A percentile compares a stretch with the other conserved stretches of the same genome.
phyloP scores from a whole-genome alignment of 345 rosid genomes.

The Eucalyptus erythrocorys region DNA sequence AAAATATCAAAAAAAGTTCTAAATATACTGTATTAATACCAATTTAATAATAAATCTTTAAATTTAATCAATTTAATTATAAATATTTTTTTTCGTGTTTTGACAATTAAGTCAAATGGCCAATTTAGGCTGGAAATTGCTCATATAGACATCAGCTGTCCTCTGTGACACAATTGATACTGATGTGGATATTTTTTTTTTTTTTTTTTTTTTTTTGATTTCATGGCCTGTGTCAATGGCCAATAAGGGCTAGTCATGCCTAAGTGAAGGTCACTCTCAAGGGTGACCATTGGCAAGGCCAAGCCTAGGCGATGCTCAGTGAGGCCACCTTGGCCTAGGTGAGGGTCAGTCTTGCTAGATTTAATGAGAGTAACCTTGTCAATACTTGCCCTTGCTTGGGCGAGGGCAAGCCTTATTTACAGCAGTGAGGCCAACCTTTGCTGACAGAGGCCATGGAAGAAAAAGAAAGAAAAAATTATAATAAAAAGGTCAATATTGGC shows the following conservation, averaged over 20 bases:
- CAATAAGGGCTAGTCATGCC: neutral
- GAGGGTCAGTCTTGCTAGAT: neutral
- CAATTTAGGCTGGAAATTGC: no score
- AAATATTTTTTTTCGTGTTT: no score
- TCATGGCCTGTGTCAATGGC: neutral
- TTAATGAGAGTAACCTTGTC: no score
- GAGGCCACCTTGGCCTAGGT: neutral
- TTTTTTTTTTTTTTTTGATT: no score
- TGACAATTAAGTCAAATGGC: no score
- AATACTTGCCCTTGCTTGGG: neutral
- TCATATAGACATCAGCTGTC: rapidly evolving
- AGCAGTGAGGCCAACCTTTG: rapidly evolving
- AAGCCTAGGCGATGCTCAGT: neutral
- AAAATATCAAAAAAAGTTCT: no score
- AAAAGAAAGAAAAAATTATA: no score
- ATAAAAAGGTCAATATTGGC: rapidly evolving
- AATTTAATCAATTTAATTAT: rapidly evolving
- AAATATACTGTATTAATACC: rapidly evolving
- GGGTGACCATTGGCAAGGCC: neutral
- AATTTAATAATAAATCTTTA: no score
- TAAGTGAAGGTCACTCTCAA: neutral
- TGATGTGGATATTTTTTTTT: no score
- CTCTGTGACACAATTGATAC: rapidly evolving
- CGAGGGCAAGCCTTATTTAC: neutral
- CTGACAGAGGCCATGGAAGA: neutral